Evolutionary conservation across 805 yeast genomes (phyloP).

Genomic region (Cyberlindnera xylosilytica): DNA sequence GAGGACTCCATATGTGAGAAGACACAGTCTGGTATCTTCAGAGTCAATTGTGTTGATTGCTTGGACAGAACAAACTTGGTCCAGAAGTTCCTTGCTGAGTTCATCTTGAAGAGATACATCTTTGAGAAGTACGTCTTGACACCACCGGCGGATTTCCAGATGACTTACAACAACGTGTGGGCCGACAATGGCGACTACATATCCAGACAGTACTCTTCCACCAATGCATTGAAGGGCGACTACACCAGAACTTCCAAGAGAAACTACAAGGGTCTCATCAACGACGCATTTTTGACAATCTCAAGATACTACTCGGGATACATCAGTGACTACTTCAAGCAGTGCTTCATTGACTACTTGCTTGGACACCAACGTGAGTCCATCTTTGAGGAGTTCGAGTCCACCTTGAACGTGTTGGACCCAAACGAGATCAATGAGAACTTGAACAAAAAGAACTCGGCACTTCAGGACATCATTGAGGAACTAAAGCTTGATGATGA

Average conservation of each 20-base stretch:
- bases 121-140: conserved; percentile 20
- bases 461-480: conserved; percentile 18
- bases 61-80: conserved; percentile 59
- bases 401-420: conserved; percentile 29
- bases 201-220: conserved; percentile 58
- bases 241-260: conserved; percentile 42
- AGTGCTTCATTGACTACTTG: conserved; percentile 40
- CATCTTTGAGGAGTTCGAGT: conserved; percentile 41
- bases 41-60: conserved; percentile 63
- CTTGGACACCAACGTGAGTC: conserved; percentile 35
- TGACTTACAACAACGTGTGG: conserved; percentile 42
- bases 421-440: conserved; percentile 22
- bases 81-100: conserved; percentile 38
- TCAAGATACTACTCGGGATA: conserved; percentile 42
- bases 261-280: conserved; percentile 38
- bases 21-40: conserved; percentile 51
- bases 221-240: conserved; percentile 52
- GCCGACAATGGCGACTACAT: conserved; percentile 70
- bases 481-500: conserved; percentile 20
- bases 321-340: conserved; percentile 42
- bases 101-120: conserved; percentile 25
- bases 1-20: conserved; percentile 22
- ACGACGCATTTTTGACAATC: conserved; percentile 40
- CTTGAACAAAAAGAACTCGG: conserved; percentile 28
- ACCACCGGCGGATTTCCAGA: conserved; percentile 18